These are phyloP conservation scores for Pseudoscleropodium purum DNA, from an alignment of 225 moss, liverwort and hornwort species.

Conservation along the genomic window DNA sequence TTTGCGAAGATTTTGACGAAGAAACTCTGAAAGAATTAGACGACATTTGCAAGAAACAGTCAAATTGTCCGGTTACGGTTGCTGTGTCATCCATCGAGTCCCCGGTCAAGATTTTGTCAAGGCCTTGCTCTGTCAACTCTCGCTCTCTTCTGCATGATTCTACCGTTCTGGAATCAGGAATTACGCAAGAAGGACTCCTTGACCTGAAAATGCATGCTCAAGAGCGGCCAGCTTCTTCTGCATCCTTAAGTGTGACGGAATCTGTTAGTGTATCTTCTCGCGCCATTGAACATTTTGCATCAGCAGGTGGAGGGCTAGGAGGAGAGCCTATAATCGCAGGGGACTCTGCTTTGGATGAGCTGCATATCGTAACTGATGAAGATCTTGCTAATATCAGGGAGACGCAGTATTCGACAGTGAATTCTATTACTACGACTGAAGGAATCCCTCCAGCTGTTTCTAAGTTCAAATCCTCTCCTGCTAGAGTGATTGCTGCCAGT, in stretches of 20 bases:
- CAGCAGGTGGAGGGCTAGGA: not conserved
- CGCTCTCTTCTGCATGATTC: not conserved
- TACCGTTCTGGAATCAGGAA: conserved; percentile 1
- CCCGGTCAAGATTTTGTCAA: not conserved
- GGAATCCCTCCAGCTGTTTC: not conserved
- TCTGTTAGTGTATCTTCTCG: conserved; percentile 11
- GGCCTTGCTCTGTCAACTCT: not conserved
- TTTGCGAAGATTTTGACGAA: conserved; percentile 70
- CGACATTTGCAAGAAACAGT: conserved; percentile 25
- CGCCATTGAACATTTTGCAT: not conserved
- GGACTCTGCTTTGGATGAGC: not conserved
- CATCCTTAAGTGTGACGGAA: conserved; percentile 1
- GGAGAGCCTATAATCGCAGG: not conserved
- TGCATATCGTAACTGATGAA: conserved; percentile 1
- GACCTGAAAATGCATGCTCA: not conserved
- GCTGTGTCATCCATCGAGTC: conserved; percentile 3
- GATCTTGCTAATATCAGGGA: not conserved
- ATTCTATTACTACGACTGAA: not conserved
- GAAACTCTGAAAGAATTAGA: conserved; percentile 52
- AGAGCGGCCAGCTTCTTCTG: not conserved
- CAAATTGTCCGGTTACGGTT: not conserved
- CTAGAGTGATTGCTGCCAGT: not conserved
- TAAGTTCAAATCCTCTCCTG: not conserved
- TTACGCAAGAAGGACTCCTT: not conserved
- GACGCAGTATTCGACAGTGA: conserved; percentile 18